Evolutionary conservation across 306 rosid species (phyloP), one percentile per base, ranked within the genome.

Genomic region (Cicer bijugum): DNA sequence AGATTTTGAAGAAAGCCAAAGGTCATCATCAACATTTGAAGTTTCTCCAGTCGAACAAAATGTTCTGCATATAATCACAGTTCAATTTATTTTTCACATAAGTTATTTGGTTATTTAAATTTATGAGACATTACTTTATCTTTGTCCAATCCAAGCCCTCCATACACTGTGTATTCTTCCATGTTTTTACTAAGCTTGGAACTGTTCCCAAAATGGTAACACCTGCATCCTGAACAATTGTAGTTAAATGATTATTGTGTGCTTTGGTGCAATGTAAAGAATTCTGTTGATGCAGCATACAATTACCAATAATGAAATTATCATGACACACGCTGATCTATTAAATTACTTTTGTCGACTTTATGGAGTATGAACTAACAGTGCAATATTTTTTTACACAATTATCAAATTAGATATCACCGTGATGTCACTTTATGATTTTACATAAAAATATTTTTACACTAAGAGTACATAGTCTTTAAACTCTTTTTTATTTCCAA

Each of bases 201-300:
- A 94, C 93, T 42, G 99, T 94, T 69, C 99, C 99, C 89, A 94
- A 87, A 74, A 87, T 37, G 52, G 91, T 91, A 69, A 91, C 99
- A 79, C 93, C 89, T 43, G 97, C 92, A 85, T 94, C 99, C 97
- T 94, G 84, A 67, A 81, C 64, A 84, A 74, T 58, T 55, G 46
- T 39, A 65, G 52, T 53, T 64, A 56, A 28, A 73, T 46, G 70
- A 55, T 9, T 53, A 74, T 76, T 51, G 10, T 37, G 40, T 42
- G 39, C 46, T 33, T 56, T 46, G 62, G 63, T 7, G 53, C 11
- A 44, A 75, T 47, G 35, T 51, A 40, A 48, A 17, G 43, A 44
- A 63, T 70, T 66, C 69, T 17, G 9, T 16, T 72, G 43, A 43
- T 10, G 23, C 33, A 57, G 8, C 28, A 15, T 45, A 15, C 40